Percentiles rank a stretch among this genome's conserved stretches.
phyloP scores from a whole-genome alignment of 441 rosid species.

The Breynia disticha region DNA sequence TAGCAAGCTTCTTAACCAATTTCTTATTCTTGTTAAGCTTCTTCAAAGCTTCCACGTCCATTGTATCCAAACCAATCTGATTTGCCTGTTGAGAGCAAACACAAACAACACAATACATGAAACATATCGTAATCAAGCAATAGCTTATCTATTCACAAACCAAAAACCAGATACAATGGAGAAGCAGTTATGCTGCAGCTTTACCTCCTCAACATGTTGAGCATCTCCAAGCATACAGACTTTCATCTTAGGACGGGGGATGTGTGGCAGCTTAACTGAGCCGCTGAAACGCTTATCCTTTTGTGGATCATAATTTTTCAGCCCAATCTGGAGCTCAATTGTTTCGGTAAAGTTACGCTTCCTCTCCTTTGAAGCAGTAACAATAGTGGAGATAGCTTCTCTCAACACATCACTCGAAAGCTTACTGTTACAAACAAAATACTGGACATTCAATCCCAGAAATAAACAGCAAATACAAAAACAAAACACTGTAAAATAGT shows the following conservation, averaged over 20 bases:
- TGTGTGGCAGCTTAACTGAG: constrained; percentile 78
- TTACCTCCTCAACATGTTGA: constrained; percentile 92
- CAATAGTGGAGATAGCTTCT: constrained; percentile 62
- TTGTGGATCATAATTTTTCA: constrained; percentile 94
- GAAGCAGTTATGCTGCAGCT: background rate
- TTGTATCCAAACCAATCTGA: constrained; percentile 62
- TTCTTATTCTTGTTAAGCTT: constrained; percentile 96
- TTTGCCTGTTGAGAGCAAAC: constrained; percentile 2
- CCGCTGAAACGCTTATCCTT: constrained; percentile 98
- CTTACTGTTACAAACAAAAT: constrained; percentile 45
- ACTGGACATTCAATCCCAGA: background rate
- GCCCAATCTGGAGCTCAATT: constrained; percentile 88
- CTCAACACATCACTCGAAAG: constrained; percentile 75
- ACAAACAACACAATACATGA: too few species aligned
- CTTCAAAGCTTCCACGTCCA: constrained; percentile 91
- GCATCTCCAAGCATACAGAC: constrained; percentile 98
- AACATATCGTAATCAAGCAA: too few species aligned
- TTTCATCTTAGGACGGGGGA: constrained; percentile 96
- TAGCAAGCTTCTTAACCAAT: constrained; percentile 90
- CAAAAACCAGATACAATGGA: background rate
- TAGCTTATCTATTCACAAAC: background rate
- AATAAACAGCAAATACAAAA: background rate
- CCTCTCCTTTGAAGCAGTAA: constrained; percentile 46
- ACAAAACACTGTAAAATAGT: background rate
- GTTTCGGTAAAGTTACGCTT: constrained; percentile 79